Evolutionary conservation across 768 basidiomycete genomes (phyloP).

Genomic region (Amanita subjunquillea): DNA sequence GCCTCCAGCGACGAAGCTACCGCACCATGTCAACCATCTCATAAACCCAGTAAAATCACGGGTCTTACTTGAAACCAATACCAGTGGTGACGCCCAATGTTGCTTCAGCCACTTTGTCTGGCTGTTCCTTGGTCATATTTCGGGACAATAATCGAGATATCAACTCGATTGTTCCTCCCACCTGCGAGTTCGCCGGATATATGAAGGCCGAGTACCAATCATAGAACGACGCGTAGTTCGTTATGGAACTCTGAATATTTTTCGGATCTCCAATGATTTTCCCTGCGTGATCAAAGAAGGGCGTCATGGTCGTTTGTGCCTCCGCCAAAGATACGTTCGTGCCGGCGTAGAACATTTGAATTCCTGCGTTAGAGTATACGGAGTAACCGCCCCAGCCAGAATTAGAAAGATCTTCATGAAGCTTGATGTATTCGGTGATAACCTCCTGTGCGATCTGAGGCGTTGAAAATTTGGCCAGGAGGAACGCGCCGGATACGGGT

Average conservation of each 20-base stretch:
- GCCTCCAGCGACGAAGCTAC: constrained; percentile 7
- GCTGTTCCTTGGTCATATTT: constrained; percentile 14
- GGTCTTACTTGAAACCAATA: constrained; percentile 14
- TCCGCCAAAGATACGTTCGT: not conserved
- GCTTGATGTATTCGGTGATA: constrained; percentile 22
- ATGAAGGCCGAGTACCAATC: constrained; percentile 11
- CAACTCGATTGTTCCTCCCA: constrained; percentile 17
- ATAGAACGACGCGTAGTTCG: constrained; percentile 16
- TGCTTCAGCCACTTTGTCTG: constrained; percentile 15
- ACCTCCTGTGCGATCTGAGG: constrained; percentile 18
- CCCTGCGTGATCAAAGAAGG: not conserved
- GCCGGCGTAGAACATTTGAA: not conserved
- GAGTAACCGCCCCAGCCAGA: constrained; percentile 35
- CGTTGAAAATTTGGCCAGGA: constrained; percentile 22
- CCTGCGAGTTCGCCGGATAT: constrained; percentile 3
- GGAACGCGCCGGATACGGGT: constrained; percentile 19
- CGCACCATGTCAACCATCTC: not conserved
- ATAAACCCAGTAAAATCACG: not conserved
- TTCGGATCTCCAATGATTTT: not conserved
- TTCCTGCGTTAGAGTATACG: constrained; percentile 7
- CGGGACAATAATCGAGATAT: constrained; percentile 23
- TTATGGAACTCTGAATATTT: not conserved
- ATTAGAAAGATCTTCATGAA: constrained; percentile 26
- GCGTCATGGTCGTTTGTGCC: not conserved
- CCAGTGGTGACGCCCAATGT: constrained; percentile 13